A percentile compares a stretch with the other conserved stretches of the same genome.
Evolutionary conservation across 2,329 filamentous ascomycete genomes (phyloP).

Genomic region (Botryosphaeria dothidea): DNA sequence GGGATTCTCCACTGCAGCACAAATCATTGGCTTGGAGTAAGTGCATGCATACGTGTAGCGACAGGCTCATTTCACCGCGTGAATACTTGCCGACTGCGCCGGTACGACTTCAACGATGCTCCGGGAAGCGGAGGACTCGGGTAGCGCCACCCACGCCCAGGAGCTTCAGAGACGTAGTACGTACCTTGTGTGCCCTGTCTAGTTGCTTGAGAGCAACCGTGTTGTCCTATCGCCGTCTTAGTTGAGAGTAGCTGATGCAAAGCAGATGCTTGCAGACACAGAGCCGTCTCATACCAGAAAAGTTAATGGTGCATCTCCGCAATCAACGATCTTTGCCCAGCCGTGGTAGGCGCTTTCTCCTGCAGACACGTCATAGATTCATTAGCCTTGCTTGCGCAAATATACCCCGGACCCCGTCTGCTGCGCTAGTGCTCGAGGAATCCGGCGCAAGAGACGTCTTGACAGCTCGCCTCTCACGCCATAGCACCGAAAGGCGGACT

Average conservation of each 20-base stretch:
- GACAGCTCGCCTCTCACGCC: too few species aligned
- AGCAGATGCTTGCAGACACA: background rate
- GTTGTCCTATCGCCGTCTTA: constrained; percentile 45
- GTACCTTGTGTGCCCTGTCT: constrained; percentile 52
- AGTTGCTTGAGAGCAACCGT: constrained; percentile 57
- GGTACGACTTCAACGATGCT: background rate
- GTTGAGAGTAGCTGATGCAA: background rate
- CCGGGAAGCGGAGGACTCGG: constrained; percentile 1
- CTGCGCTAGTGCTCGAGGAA: background rate
- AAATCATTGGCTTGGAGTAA: background rate
- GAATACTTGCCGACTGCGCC: background rate
- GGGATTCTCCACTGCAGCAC: background rate
- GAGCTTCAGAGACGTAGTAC: constrained; percentile 6
- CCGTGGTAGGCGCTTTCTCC: constrained; percentile 43
- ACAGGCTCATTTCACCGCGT: background rate
- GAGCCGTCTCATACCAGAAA: constrained; percentile 39
- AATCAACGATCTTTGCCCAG: constrained; percentile 57
- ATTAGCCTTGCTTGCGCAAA: background rate
- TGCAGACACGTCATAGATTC: background rate
- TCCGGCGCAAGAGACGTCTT: background rate
- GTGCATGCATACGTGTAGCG: background rate
- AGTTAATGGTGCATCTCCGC: constrained; percentile 55
- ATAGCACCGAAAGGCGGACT: background rate
- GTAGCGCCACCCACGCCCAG: background rate
- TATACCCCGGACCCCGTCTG: background rate